Evolutionary conservation across 257 asterid genomes (phyloP).

Genomic region (Capsicum pubescens): DNA sequence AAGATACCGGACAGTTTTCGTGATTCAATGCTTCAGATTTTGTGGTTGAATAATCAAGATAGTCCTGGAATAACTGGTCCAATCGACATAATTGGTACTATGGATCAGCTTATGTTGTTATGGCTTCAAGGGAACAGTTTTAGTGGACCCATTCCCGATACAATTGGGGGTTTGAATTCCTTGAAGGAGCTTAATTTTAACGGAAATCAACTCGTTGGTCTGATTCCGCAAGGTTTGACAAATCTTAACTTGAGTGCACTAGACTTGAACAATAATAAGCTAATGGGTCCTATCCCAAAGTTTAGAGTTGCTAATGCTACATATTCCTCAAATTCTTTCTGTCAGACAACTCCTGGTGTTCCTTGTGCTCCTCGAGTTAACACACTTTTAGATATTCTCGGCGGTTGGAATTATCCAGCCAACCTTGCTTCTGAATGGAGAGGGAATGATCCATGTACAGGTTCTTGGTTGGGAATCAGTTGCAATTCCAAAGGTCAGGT

Average conservation of each 20-base stretch:
- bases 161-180: conserved; percentile 59
- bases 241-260: conserved; percentile 47
- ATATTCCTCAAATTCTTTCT: conserved; percentile 60
- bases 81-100: conserved; percentile 54
- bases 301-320: conserved; percentile 55
- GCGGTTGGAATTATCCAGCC: conserved; percentile 55
- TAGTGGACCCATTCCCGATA: conserved; percentile 67
- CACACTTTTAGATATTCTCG: conserved; percentile 69
- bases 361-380: conserved; percentile 71
- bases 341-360: conserved; percentile 56
- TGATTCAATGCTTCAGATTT: conserved; percentile 62
- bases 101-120: conserved; percentile 55
- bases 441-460: conserved; percentile 77
- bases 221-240: conserved; percentile 66
- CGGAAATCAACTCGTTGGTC: conserved; percentile 66
- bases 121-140: conserved; percentile 85
- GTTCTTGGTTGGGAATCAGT: conserved; percentile 73
- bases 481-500: conserved; percentile 56
- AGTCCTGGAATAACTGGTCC: conserved; percentile 63
- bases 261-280: conserved; percentile 76
- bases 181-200: conserved; percentile 62
- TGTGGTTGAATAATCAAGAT: conserved; percentile 80
- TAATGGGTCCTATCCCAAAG: conserved; percentile 82
- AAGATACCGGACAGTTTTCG: conserved; percentile 54
- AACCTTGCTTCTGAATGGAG: conserved; percentile 64